phyloP scores from a whole-genome alignment of 306 rosid genomes.

The Hylodesmum podocarpum region DNA sequence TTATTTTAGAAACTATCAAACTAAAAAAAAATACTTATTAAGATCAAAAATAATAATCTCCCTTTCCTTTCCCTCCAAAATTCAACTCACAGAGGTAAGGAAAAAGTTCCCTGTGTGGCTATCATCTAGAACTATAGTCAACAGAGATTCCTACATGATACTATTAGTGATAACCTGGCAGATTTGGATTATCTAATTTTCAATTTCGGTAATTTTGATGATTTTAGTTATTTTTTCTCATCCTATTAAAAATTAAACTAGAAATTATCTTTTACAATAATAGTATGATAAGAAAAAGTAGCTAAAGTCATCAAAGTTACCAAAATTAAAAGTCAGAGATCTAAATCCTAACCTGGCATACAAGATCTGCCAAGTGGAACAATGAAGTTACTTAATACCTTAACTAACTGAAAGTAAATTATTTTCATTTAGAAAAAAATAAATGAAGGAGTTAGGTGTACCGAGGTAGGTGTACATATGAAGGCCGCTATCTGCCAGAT shows the following conservation, averaged over 20 bases:
- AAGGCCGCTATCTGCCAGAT: conserved; percentile 17
- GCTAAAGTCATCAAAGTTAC: no score
- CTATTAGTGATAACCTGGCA: not conserved
- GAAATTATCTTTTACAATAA: no score
- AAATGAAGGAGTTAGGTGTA: not conserved
- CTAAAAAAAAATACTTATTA: no score
- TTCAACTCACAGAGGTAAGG: not conserved
- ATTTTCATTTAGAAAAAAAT: not conserved
- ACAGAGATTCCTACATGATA: not conserved
- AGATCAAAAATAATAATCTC: no score
- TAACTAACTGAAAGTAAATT: not conserved
- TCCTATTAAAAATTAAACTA: no score
- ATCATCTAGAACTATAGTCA: not conserved
- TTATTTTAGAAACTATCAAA: no score
- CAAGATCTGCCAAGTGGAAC: not conserved
- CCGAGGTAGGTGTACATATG: conserved; percentile 1
- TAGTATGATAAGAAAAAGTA: no score
- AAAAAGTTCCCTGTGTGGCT: not conserved
- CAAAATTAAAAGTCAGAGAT: no score
- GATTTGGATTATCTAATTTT: no score
- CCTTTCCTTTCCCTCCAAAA: no score
- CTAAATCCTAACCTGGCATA: conserved; percentile 4
- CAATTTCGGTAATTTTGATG: no score
- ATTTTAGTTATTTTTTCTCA: no score
- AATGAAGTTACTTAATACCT: not conserved